phyloP scores from a whole-genome alignment of 1,139 yeast genomes.

The Nadsonia starkeyi-henricii region DNA sequence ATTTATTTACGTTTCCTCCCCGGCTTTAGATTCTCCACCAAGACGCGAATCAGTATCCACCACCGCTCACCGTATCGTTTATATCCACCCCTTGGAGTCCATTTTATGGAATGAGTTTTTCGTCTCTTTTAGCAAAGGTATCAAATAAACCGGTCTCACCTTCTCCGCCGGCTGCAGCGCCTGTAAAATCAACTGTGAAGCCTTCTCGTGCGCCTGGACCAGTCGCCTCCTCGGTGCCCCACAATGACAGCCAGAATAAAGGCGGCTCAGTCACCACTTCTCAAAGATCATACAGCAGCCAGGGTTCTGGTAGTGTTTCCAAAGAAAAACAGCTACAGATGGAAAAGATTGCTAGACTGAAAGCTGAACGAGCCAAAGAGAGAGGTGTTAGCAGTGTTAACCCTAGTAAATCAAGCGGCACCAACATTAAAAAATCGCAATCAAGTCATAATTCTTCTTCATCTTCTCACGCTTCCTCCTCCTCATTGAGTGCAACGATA shows the following conservation, averaged over 20 bases:
- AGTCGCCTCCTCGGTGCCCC: too few species aligned
- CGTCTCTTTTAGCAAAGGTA: not conserved
- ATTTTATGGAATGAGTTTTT: not conserved
- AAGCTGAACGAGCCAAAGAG: conserved; percentile 6
- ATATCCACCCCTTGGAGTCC: too few species aligned
- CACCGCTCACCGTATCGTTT: too few species aligned
- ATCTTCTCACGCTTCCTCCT: not conserved
- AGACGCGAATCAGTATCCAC: too few species aligned
- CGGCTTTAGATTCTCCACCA: too few species aligned
- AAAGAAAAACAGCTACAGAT: conserved; percentile 2
- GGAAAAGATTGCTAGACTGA: conserved; percentile 5
- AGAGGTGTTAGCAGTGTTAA: not conserved
- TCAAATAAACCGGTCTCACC: not conserved
- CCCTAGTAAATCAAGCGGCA: not conserved
- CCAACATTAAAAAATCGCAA: not conserved
- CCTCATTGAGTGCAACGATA: not conserved
- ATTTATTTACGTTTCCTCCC: too few species aligned
- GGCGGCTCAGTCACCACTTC: too few species aligned
- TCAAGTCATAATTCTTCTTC: not conserved
- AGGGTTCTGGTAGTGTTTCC: not conserved
- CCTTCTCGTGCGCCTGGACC: too few species aligned
- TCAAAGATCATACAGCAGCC: not conserved
- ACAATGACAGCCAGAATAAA: too few species aligned
- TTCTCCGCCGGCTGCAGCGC: not conserved
- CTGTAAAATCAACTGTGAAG: not conserved